Evolutionary conservation across 345 rosid genomes (phyloP).

Genomic region (Sonneratia alba): DNA sequence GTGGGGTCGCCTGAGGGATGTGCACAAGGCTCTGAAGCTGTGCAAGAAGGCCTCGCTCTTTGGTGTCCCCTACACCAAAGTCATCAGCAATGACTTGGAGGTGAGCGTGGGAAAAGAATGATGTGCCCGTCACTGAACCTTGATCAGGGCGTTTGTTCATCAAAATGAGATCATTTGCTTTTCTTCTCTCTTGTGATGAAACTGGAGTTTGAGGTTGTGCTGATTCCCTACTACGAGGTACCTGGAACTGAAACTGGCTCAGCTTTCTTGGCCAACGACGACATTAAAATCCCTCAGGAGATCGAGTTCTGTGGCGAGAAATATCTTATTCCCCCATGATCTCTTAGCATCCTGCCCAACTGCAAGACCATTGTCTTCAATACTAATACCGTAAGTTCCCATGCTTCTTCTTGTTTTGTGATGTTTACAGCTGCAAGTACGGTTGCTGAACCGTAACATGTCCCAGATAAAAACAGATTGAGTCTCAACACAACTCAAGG

Average conservation of each 20-base stretch:
- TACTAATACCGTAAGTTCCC: slow-evolving; percentile 24
- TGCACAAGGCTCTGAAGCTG: slow-evolving; percentile 59
- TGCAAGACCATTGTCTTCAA: slow-evolving; percentile 73
- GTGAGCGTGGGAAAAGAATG: slow-evolving; percentile 15
- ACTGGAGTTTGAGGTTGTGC: slow-evolving; percentile 1
- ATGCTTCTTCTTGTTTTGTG: background rate
- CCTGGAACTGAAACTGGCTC: slow-evolving; percentile 46
- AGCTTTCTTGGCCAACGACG: slow-evolving; percentile 76
- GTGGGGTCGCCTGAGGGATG: slow-evolving; percentile 71
- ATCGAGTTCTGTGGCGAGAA: slow-evolving; percentile 43
- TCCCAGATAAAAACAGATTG: slow-evolving; percentile 29
- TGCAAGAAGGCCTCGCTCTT: slow-evolving; percentile 64
- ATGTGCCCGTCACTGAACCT: no score
- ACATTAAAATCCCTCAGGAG: slow-evolving; percentile 24
- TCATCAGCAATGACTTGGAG: slow-evolving; percentile 34
- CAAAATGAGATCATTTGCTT: background rate
- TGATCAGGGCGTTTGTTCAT: background rate
- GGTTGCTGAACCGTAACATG: background rate
- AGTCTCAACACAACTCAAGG: slow-evolving; percentile 66
- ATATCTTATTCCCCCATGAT: slow-evolving; percentile 43
- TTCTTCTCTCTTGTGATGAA: background rate
- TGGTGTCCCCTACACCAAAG: slow-evolving; percentile 33
- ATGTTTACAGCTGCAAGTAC: background rate
- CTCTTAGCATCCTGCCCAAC: slow-evolving; percentile 84
- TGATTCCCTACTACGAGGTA: slow-evolving; percentile 52